phyloP scores from a whole-genome alignment of 345 rosid species.

The Psidium friedrichsthalianum region DNA sequence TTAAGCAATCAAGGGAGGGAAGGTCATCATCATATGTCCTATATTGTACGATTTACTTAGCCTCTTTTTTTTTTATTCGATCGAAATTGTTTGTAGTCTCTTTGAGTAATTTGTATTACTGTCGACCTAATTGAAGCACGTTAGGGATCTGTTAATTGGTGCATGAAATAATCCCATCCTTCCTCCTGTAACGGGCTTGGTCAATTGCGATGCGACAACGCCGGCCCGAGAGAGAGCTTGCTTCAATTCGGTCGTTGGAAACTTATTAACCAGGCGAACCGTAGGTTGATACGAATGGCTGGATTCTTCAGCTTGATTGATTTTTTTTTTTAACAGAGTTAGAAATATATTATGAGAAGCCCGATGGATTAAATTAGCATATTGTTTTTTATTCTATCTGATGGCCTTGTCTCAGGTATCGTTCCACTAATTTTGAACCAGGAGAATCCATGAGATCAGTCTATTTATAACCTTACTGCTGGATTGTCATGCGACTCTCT shows the following conservation, averaged over 20 bases:
- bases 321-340: neutral
- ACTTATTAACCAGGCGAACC: neutral
- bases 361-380: neutral
- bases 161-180: neutral
- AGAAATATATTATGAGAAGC: neutral
- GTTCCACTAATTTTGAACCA: neutral
- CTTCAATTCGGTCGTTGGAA: neutral
- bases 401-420: neutral
- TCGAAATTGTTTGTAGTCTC: neutral
- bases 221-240: neutral
- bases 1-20: neutral
- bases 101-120: slow-evolving; percentile 35
- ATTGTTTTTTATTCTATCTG: neutral
- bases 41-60: neutral
- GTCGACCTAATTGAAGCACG: neutral
- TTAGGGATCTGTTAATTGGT: neutral
- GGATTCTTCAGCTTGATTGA: neutral
- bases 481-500: neutral
- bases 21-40: neutral
- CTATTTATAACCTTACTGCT: neutral
- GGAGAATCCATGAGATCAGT: neutral
- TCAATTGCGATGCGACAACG: neutral
- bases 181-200: neutral
- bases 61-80: neutral
- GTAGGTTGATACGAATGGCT: neutral